Evolutionary conservation across 331 rosid species (phyloP), one percentile per base, ranked within the genome.

Genomic region (Acacia pycnantha): DNA sequence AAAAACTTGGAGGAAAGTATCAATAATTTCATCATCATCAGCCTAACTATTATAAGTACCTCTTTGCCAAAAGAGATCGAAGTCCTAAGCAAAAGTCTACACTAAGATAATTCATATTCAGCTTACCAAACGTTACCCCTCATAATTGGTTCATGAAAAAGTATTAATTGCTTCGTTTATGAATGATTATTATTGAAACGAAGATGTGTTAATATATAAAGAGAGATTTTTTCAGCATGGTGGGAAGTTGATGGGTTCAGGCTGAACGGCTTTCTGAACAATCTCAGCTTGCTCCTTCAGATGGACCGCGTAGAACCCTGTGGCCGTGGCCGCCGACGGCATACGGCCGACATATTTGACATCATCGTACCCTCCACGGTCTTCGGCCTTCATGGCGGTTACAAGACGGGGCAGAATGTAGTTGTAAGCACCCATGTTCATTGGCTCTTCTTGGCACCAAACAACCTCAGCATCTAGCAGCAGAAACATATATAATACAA

Each of bases 361-460:
- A 65, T 90, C 92, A 0, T 93, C 95, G n/a, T 89, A 65, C 11
- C 92, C 80, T 79, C 97, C 98, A 80, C 92, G 78, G 40, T 88
- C 87, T 74, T 93, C 50, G 0, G 89, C 77, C 78, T 88, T 93
- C 97, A 93, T 86, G 70, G 97, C 92, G 4, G 90, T 85, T 88
- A 73, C 59, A 59, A 93, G 98, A 61, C 93, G 88, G 0, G 96
- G 94, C 74, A 88, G 70, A 77, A 92, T 72, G 54, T 93, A 93
- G 31, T 18, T 82, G 82, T 88, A 93, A 53, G 87, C 98, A 62
- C 98, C 98, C 96, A 95, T 93, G 90, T 93, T 95, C 97, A 95
- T 92, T 41, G 98, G 93, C 85, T 95, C 98, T 86, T 95, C 98
- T 82, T 95, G 98, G 82, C 98, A 95, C 98, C 98, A 95, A n/a